These are phyloP conservation scores for Mesostigma viride DNA, from an alignment of 139 green algal genomes.

Conservation along the genomic window DNA sequence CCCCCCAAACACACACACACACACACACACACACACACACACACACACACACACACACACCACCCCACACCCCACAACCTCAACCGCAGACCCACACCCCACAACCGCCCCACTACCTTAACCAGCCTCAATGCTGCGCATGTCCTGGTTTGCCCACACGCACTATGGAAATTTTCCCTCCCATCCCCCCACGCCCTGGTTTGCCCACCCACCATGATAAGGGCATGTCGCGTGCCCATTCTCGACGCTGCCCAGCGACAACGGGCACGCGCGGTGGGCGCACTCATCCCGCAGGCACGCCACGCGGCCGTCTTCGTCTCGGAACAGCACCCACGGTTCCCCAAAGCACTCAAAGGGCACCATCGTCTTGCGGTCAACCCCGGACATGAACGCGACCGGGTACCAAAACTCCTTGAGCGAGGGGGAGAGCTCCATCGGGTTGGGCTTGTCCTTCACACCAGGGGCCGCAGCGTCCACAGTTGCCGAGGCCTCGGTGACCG, in stretches of 20 bases:
- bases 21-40: too few relatives aligned
- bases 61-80: too few relatives aligned
- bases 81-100: too few relatives aligned
- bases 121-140: too few relatives aligned
- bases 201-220: constrained; percentile 89
- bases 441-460: neutral
- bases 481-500: neutral
- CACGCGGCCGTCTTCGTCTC: constrained; percentile 47
- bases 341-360: constrained; percentile 83
- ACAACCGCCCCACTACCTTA: too few relatives aligned
- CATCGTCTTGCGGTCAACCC: constrained; percentile 22
- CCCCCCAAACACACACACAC: too few relatives aligned
- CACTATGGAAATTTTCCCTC: too few relatives aligned
- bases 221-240: constrained; percentile 55
- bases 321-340: constrained; percentile 92
- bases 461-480: constrained; percentile 6
- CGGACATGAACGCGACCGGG: constrained; percentile 29
- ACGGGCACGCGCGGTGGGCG: constrained; percentile 85
- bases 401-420: constrained; percentile 41
- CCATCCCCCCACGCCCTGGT: too few relatives aligned
- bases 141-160: too few relatives aligned
- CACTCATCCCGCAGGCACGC: constrained; percentile 80
- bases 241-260: constrained; percentile 67
- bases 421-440: constrained; percentile 2
- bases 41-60: too few relatives aligned